Evolutionary conservation across 1,139 yeast species (phyloP).

Genomic region (Pichia norvegensis): DNA sequence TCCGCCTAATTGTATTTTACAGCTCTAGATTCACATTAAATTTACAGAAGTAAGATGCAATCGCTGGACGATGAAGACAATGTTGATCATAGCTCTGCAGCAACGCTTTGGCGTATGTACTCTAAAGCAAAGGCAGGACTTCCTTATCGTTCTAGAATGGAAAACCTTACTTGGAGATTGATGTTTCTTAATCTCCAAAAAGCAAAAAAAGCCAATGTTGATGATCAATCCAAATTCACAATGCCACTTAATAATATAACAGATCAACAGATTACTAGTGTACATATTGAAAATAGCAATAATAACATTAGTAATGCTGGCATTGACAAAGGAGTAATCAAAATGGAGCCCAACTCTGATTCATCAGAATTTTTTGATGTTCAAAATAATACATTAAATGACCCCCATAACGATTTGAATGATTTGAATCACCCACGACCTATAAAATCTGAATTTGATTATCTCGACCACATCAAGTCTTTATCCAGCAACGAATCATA

Average conservation of each 20-base stretch:
- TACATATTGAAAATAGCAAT: no score
- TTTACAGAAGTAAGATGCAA: background rate
- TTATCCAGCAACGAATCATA: conserved; percentile 13
- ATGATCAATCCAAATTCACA: background rate
- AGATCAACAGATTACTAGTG: background rate
- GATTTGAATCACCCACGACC: conserved; percentile 18
- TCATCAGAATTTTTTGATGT: background rate
- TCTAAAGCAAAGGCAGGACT: conserved; percentile 68
- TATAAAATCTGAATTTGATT: conserved; percentile 46
- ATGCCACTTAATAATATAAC: background rate
- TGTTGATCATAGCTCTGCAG: conserved; percentile 35
- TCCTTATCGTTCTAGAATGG: conserved; percentile 70
- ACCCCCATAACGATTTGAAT: no score
- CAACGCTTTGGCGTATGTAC: conserved; percentile 74
- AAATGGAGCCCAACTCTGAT: background rate
- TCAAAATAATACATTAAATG: background rate
- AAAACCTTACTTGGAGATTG: conserved; percentile 80
- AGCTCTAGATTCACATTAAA: no score
- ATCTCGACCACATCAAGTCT: conserved; percentile 53
- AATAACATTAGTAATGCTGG: no score
- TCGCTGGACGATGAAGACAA: conserved; percentile 8
- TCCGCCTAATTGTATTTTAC: no score
- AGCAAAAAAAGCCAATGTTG: background rate
- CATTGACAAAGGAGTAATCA: no score
- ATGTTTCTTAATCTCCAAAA: conserved; percentile 50